Conservation (phyloP, 495 filamentous ascomycete species). For the Aspergillus leporis region DNA sequence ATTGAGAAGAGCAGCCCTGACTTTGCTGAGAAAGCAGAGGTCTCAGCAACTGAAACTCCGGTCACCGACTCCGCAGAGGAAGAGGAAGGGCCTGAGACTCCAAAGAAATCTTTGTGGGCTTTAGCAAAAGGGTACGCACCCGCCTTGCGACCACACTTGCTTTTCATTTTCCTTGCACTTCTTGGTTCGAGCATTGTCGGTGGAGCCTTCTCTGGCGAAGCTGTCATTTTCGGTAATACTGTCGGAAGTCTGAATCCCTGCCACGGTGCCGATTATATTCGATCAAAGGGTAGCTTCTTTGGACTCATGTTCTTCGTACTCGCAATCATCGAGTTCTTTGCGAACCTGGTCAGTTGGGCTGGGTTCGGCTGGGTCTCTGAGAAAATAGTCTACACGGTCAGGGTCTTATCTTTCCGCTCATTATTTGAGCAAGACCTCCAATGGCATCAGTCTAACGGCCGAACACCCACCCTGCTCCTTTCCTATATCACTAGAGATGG, state of each 20-base stretch:
- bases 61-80: slow-evolving; percentile 20
- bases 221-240: slow-evolving; percentile 56
- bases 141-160: slow-evolving; percentile 36
- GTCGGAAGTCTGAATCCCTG: slow-evolving; percentile 49
- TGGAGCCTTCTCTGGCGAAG: slow-evolving; percentile 51
- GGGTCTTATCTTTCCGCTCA: slow-evolving; percentile 51
- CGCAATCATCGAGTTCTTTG: slow-evolving; percentile 52
- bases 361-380: slow-evolving; percentile 54
- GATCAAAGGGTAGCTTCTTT: slow-evolving; percentile 46
- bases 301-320: slow-evolving; percentile 59
- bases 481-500: slow-evolving; percentile 53
- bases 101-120: slow-evolving; percentile 33
- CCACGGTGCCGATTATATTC: slow-evolving; percentile 35
- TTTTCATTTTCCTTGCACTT: slow-evolving; percentile 39
- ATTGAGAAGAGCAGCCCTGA: slow-evolving; percentile 24
- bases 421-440: slow-evolving; percentile 54
- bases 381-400: slow-evolving; percentile 50
- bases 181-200: slow-evolving; percentile 46
- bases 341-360: slow-evolving; percentile 51
- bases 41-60: slow-evolving; percentile 19
- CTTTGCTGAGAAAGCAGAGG: slow-evolving; percentile 20
- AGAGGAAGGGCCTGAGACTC: slow-evolving; percentile 33
- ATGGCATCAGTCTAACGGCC: slow-evolving; percentile 53
- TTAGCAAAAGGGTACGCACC: slow-evolving; percentile 34
- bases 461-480: slow-evolving; percentile 47